Conservation (phyloP, 495 filamentous ascomycete species). For the Hypoxylon fuscum region DNA sequence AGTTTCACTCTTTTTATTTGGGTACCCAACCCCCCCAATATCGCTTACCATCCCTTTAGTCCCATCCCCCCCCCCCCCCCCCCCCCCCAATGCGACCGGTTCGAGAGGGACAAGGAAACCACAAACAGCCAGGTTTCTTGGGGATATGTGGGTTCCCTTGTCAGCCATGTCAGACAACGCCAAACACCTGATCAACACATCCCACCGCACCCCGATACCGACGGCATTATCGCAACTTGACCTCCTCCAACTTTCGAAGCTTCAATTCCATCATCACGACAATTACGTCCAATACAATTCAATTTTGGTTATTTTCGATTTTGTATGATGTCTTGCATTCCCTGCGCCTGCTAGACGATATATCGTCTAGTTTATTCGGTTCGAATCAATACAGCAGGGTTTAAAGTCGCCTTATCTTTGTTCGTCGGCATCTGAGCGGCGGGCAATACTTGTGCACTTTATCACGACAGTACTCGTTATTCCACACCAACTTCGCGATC, state of each 20-base stretch:
- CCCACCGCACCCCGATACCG: conserved; percentile 7
- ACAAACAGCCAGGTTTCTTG: conserved; percentile 22
- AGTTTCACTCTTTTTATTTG: too few relatives aligned
- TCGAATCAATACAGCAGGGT: conserved; percentile 13
- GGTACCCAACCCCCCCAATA: too few relatives aligned
- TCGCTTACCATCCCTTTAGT: too few relatives aligned
- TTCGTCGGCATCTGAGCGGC: conserved; percentile 25
- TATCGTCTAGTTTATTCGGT: conserved; percentile 32
- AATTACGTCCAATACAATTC: conserved; percentile 8
- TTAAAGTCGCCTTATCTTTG: conserved; percentile 11
- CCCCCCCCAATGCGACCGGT: conserved; percentile 11
- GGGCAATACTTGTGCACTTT: conserved; percentile 1
- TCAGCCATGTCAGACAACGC: conserved; percentile 30
- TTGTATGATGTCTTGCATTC: conserved; percentile 28
- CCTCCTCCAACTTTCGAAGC: conserved; percentile 18
- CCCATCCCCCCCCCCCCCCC: too few relatives aligned
- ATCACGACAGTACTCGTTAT: conserved; percentile 26
- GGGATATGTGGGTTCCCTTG: conserved; percentile 10
- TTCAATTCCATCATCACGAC: conserved; percentile 29
- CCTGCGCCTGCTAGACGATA: conserved; percentile 32
- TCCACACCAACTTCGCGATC: conserved; percentile 1
- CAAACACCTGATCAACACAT: conserved; percentile 37
- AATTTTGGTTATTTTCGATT: conserved; percentile 8
- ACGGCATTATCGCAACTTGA: conserved; percentile 28
- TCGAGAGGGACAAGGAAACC: conserved; percentile 27